Percentiles rank a stretch among this genome's conserved stretches.
Evolutionary conservation across 345 rosid genomes (phyloP).

Genomic region (Aquilaria sinensis): DNA sequence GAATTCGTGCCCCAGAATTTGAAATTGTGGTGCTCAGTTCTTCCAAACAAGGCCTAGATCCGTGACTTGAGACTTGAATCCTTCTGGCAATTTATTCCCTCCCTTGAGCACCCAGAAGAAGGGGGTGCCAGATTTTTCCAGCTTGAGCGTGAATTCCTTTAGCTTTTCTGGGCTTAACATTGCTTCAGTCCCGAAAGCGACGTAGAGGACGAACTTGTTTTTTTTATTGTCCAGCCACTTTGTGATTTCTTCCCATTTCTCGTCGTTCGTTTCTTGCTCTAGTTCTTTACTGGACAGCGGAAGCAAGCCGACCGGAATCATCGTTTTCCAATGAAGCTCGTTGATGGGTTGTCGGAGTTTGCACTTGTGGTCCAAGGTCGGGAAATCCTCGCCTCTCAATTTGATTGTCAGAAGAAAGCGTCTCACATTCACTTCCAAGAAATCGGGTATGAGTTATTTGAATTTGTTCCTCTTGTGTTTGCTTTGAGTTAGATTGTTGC

Average conservation of each 20-base stretch:
- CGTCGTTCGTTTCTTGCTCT: too few species aligned
- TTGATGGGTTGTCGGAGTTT: constrained; percentile 12
- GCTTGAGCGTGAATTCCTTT: constrained; percentile 30
- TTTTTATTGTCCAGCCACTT: too few species aligned
- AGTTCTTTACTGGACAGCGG: constrained; percentile 7
- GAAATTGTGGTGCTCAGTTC: background rate
- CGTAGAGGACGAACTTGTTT: too few species aligned
- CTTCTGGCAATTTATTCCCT: constrained; percentile 18
- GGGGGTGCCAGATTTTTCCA: constrained; percentile 34
- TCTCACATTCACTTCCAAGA: too few species aligned
- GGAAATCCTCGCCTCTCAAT: too few species aligned
- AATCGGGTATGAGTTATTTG: too few species aligned
- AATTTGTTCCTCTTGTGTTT: too few species aligned
- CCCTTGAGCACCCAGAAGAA: constrained; percentile 38
- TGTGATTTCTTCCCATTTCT: too few species aligned
- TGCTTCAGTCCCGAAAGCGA: too few species aligned
- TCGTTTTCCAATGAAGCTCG: constrained; percentile 27
- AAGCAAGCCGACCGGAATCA: constrained; percentile 41
- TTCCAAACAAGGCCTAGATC: constrained; percentile 25
- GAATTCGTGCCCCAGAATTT: constrained; percentile 29
- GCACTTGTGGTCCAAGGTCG: too few species aligned
- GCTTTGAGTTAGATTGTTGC: too few species aligned
- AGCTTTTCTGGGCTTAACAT: background rate
- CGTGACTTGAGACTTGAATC: constrained; percentile 23
- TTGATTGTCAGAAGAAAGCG: too few species aligned